Evolutionary conservation across 352 stramenopile species (phyloP), one percentile per base, ranked within the genome.

Genomic region (Phytophthora megakarya): DNA sequence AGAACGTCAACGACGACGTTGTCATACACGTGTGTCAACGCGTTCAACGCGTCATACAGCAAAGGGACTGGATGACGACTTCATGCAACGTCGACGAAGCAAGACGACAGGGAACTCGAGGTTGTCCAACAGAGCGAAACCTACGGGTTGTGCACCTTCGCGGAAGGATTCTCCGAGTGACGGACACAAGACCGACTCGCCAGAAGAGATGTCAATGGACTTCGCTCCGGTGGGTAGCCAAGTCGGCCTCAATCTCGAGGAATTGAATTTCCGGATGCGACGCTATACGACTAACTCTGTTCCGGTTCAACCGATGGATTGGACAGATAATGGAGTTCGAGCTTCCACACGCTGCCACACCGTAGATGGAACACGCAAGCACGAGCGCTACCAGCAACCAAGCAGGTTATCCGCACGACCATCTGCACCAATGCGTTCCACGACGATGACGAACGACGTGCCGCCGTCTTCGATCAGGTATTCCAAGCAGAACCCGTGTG

Each of bases 401-500:
- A 57, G 39, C 19, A 44, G 19, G 26, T 26, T 40, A 28, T 46
- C 55, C 11, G 6, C 49, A 40, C 22, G 39, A 26, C 39, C 32
- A 28, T 51, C 43, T 10, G 35, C 49, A n/a, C 22, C 13, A 48
- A 23, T 40, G 1, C 19, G 38, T 46, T 61, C 48, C 26, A n/a
- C 56, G 44, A 54, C 30, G 23, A 56, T 44, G 55, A 43, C 51
- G 21, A 43, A 45, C 19, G 47, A 47, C 21, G 35, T 21, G 11
- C 62, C 46, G 39, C 48, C 53, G 13, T 47, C 64, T 53, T 66
- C 22, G 35, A 61, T 39, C 23, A 61, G 65, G 39, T 76, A 79
- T 54, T 75, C 75, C 26, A 74, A 73, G 39, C 49, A 64, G 18
- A 76, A 76, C 21, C 73, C 63, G 28, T 80, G 65, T 54, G 79